Evolutionary conservation across 306 rosid species (phyloP), one percentile per base, ranked within the genome.

Genomic region (Quercus cerris): DNA sequence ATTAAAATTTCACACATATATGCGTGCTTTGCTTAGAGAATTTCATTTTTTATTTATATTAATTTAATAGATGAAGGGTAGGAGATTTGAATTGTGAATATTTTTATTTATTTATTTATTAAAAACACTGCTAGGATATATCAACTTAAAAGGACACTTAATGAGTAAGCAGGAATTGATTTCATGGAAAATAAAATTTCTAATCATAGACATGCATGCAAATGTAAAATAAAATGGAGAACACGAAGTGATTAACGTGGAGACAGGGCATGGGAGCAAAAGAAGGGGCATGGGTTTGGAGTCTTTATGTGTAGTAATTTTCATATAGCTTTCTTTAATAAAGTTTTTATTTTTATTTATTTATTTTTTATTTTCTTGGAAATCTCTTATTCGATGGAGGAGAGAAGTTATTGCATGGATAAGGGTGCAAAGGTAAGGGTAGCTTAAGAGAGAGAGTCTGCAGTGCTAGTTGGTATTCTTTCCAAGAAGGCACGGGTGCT

Each of bases 401-500:
- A 5, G 66, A 15, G 10, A 33, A 18, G 66, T 55, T 22, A 4
- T 41, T 54, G 82, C 84, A 62, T 84, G 84, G 86, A 74, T 77
- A 58, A 68, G 61, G 71, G 84, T 76, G 84, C 78, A 84, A 72
- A n/a, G 46, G 46, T 11, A 8, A 41, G 46, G 46, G 46, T 41
- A 41, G 46, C 8, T 41, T 41, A 41, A 41, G 46, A 41, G 46
- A 41, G 46, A 41, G 46, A 41, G 46, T 8, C 46, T 41, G 46
- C 3, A 41, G 46, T 41, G 11, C 46, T 41, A 41, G 11, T 41
- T 0, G 80, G 84, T 71, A 71, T 78, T 83, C 67, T 88, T 88
- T 85, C 94, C 92, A 56, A 91, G 92, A 75, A 87, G 94, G 92
- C 98, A 93, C 98, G 97, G 97, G 92, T 72, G 89, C 87, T 90